A percentile compares a stretch with the other conserved stretches of the same genome.
Evolutionary conservation across 2,329 filamentous ascomycete genomes (phyloP).

Genomic region (Ascochyta lentis): DNA sequence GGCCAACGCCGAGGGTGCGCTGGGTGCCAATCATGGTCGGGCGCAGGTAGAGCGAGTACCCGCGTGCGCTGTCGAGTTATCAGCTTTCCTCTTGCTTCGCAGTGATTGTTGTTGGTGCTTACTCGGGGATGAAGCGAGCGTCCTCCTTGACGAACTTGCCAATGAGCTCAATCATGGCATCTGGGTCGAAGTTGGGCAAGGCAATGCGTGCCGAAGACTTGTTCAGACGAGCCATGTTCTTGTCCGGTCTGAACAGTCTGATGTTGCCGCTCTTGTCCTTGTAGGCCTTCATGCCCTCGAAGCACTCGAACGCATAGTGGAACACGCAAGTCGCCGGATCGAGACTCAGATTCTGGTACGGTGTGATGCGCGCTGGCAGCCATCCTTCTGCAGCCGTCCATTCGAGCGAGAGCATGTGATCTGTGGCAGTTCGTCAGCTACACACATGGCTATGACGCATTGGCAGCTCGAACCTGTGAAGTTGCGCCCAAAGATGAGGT

Average conservation of each 20-base stretch:
- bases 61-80: conserved; percentile 59
- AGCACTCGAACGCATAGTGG: conserved; percentile 98
- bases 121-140: conserved; percentile 85
- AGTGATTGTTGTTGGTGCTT: conserved; percentile 43
- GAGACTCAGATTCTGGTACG: conserved; percentile 96
- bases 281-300: conserved; percentile 99
- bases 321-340: conserved; percentile 97
- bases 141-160: conserved; percentile 80
- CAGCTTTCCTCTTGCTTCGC: conserved; percentile 6
- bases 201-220: conserved; percentile 90
- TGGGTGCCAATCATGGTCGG: conserved; percentile 98
- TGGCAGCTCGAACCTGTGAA: conserved; percentile 74
- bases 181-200: conserved; percentile 80
- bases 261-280: conserved; percentile 80
- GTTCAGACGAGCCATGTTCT: conserved; percentile 96
- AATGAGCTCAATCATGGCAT: conserved; percentile 80
- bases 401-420: conserved; percentile 96
- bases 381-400: conserved; percentile 89
- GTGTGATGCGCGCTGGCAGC: conserved; percentile 81
- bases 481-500: conserved; percentile 86
- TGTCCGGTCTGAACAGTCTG: conserved; percentile 90
- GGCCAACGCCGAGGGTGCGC: conserved; percentile 86
- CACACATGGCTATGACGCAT: conserved; percentile 1
- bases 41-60: conserved; percentile 94
- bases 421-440: conserved; percentile 55